Percentiles rank a stretch among this genome's conserved stretches.
These are phyloP conservation scores for Meripilus lineatus DNA, from an alignment of 1,284 basidiomycete genomes.

Conservation along the genomic window DNA sequence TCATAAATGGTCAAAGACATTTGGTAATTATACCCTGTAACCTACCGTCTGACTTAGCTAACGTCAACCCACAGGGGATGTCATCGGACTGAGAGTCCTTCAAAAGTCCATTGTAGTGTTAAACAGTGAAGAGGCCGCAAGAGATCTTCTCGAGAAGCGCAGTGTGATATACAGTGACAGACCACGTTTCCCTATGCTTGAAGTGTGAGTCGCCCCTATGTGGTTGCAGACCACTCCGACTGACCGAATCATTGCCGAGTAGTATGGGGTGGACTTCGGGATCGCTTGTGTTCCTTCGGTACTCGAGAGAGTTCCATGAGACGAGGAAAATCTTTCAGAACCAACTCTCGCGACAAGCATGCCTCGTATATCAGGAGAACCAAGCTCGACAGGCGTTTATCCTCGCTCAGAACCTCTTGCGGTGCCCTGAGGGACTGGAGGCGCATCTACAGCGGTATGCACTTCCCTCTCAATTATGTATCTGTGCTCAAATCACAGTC, in stretches of 20 bases:
- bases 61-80: conserved; percentile 15
- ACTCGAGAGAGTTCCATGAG: background rate
- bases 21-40: conserved; percentile 6
- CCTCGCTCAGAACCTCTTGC: background rate
- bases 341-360: background rate
- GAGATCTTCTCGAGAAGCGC: conserved; percentile 16
- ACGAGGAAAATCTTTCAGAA: background rate
- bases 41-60: background rate
- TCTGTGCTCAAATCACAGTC: background rate
- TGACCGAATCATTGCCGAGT: background rate
- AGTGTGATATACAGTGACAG: conserved; percentile 13
- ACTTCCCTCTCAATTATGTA: background rate
- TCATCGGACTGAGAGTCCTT: conserved; percentile 10
- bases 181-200: conserved; percentile 4
- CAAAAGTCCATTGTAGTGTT: conserved; percentile 9
- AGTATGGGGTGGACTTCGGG: background rate
- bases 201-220: conserved; percentile 1
- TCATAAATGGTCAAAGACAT: conserved; percentile 4
- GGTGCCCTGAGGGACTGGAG: background rate
- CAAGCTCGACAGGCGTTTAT: background rate
- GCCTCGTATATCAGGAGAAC: background rate
- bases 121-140: conserved; percentile 6
- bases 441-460: background rate
- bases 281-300: background rate
- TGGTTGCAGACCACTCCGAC: background rate